phyloP scores from a whole-genome alignment of 768 basidiomycete species.

The Sarcodon sp. region DNA sequence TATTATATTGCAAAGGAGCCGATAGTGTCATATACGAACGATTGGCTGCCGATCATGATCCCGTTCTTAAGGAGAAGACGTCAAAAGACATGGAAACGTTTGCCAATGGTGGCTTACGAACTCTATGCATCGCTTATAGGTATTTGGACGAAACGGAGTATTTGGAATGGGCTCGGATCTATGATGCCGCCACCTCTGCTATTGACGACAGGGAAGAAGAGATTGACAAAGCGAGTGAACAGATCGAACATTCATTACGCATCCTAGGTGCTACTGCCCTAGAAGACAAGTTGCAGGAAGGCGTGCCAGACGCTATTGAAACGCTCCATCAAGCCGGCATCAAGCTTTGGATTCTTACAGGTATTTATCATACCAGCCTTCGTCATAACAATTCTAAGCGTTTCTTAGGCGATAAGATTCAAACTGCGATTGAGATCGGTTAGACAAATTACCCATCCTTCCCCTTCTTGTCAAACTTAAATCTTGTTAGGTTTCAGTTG shows the following conservation, averaged over 20 bases:
- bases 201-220: constrained; percentile 79
- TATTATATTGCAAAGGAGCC: constrained; percentile 94
- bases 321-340: constrained; percentile 86
- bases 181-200: constrained; percentile 73
- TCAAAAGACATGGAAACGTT: constrained; percentile 84
- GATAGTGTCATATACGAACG: constrained; percentile 91
- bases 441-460: constrained; percentile 1
- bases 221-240: constrained; percentile 77
- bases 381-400: neutral
- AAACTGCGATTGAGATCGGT: constrained; percentile 97
- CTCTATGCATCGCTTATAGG: constrained; percentile 80
- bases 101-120: constrained; percentile 86
- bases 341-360: constrained; percentile 96
- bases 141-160: constrained; percentile 79
- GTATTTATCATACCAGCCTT: constrained; percentile 21
- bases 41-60: constrained; percentile 65
- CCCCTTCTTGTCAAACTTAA: neutral
- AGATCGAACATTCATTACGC: constrained; percentile 70
- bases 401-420: constrained; percentile 77
- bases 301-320: constrained; percentile 94
- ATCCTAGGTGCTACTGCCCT: constrained; percentile 92
- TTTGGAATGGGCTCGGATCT: constrained; percentile 60
- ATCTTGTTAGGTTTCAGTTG: constrained; percentile 59
- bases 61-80: constrained; percentile 62
- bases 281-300: constrained; percentile 95